Percentiles rank a stretch among this genome's conserved stretches.
These are phyloP conservation scores for Coniochaeta prunicola DNA, from an alignment of 2,329 filamentous ascomycete genomes.

Conservation along the genomic window DNA sequence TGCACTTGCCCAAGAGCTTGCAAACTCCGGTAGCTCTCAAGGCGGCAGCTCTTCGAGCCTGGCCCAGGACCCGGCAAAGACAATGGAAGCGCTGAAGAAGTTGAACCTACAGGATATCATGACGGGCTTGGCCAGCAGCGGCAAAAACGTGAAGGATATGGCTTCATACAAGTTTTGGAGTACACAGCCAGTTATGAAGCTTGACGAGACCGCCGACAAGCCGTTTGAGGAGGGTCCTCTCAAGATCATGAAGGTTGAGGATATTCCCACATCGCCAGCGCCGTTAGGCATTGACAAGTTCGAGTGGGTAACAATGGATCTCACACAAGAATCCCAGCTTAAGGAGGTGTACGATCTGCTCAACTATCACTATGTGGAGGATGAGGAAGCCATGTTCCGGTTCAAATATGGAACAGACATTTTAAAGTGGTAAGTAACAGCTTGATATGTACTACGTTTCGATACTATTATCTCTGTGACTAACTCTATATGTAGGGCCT, in stretches of 20 bases:
- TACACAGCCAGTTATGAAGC: conserved; percentile 89
- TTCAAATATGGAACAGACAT: conserved; percentile 93
- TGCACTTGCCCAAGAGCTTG: conserved; percentile 57
- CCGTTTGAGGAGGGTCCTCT: conserved; percentile 72
- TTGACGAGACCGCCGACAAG: conserved; percentile 50
- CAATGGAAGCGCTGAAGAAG: conserved; percentile 49
- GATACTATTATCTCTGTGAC: background rate
- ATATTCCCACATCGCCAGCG: conserved; percentile 71
- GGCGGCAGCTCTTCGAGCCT: conserved; percentile 14
- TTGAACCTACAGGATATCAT: conserved; percentile 65
- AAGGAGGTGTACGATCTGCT: conserved; percentile 89
- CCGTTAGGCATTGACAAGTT: conserved; percentile 69
- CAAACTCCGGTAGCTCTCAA: conserved; percentile 18
- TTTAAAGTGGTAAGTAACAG: conserved; percentile 65
- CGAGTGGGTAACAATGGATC: conserved; percentile 88
- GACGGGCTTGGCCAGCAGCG: conserved; percentile 66
- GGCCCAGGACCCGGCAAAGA: conserved; percentile 27
- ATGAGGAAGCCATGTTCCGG: conserved; percentile 93
- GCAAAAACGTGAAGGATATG: conserved; percentile 94
- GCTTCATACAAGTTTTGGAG: conserved; percentile 98
- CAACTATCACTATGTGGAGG: conserved; percentile 93
- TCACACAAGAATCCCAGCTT: conserved; percentile 69
- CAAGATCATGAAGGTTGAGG: conserved; percentile 67
- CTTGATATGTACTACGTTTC: background rate
- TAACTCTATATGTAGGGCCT: conserved; percentile 52